Evolutionary conservation across 495 filamentous ascomycete species (phyloP).

Genomic region (Daldinia childiae): DNA sequence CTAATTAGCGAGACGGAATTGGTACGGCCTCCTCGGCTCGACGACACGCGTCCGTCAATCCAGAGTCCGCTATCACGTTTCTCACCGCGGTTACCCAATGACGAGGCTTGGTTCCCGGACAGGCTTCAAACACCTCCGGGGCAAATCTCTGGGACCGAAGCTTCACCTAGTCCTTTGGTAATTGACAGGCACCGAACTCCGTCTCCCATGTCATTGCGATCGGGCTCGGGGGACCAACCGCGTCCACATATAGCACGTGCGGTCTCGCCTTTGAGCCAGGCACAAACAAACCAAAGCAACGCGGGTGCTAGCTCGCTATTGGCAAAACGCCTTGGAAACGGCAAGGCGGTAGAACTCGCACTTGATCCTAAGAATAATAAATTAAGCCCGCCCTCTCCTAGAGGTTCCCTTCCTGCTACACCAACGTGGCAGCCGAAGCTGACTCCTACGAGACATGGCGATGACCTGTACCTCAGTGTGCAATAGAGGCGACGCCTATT

Average conservation of each 20-base stretch:
- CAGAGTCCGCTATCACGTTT: slow-evolving; percentile 24
- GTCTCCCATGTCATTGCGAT: slow-evolving; percentile 31
- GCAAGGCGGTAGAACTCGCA: slow-evolving; percentile 54
- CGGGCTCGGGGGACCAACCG: slow-evolving; percentile 4
- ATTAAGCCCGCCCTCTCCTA: slow-evolving; percentile 26
- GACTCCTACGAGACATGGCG: slow-evolving; percentile 54
- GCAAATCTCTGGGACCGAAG: slow-evolving; percentile 35
- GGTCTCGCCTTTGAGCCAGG: slow-evolving; percentile 32
- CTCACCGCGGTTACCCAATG: slow-evolving; percentile 9
- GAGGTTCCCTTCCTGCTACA: slow-evolving; percentile 53
- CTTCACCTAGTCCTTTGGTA: slow-evolving; percentile 31
- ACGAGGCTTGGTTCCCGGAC: slow-evolving; percentile 19
- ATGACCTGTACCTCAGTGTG: slow-evolving; percentile 55
- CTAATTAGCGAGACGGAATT: slow-evolving; percentile 1
- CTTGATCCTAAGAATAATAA: slow-evolving; percentile 42
- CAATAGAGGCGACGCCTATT: slow-evolving; percentile 32
- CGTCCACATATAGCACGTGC: slow-evolving; percentile 21
- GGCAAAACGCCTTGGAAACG: slow-evolving; percentile 59
- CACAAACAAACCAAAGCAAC: slow-evolving; percentile 35
- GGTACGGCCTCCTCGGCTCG: slow-evolving; percentile 6
- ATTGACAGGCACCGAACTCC: slow-evolving; percentile 34
- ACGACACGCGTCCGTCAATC: not conserved
- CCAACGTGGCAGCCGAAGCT: slow-evolving; percentile 60
- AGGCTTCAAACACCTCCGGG: slow-evolving; percentile 30
- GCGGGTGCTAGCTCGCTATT: slow-evolving; percentile 51